Conservation (phyloP, 2,329 filamentous ascomycete species). For the Zalaria sp. region DNA sequence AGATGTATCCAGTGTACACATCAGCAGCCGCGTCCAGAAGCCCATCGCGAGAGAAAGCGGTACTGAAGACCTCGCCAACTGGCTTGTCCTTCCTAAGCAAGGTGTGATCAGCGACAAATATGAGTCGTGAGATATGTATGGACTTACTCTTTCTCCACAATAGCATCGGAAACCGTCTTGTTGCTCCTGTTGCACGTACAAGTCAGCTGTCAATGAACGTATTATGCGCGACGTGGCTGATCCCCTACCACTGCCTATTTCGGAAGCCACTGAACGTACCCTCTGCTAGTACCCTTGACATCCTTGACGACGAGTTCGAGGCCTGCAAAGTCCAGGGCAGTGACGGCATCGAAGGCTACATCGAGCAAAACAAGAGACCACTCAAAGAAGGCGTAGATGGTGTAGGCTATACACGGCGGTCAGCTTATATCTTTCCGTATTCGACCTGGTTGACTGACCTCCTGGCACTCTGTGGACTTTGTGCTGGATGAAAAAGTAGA, state of each 20-base stretch:
- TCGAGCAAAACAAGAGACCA: constrained; percentile 92
- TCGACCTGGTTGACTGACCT: constrained; percentile 43
- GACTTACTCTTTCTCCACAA: constrained; percentile 6
- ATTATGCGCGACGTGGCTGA: not conserved
- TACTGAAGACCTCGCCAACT: constrained; percentile 53
- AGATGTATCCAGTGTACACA: constrained; percentile 87
- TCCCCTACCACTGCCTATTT: constrained; percentile 44
- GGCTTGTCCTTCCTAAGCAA: constrained; percentile 57
- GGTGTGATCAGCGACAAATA: constrained; percentile 11
- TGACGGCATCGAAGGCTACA: constrained; percentile 91
- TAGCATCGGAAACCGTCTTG: constrained; percentile 22
- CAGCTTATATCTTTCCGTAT: not conserved
- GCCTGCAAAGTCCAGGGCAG: constrained; percentile 75
- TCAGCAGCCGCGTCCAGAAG: constrained; percentile 73
- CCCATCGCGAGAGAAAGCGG: constrained; percentile 58
- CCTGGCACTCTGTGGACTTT: constrained; percentile 89
- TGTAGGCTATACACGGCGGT: constrained; percentile 55
- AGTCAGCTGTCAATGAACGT: constrained; percentile 10
- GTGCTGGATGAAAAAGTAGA: constrained; percentile 98
- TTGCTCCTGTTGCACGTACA: constrained; percentile 29
- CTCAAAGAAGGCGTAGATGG: constrained; percentile 94
- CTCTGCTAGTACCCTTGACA: constrained; percentile 80
- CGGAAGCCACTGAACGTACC: constrained; percentile 96
- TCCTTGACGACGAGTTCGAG: constrained; percentile 84
- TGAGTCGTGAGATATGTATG: constrained; percentile 8